Percentiles rank a stretch among this genome's conserved stretches.
These are phyloP conservation scores for Neofusicoccum parvum DNA, from an alignment of 2,329 filamentous ascomycete species.

Conservation along the genomic window DNA sequence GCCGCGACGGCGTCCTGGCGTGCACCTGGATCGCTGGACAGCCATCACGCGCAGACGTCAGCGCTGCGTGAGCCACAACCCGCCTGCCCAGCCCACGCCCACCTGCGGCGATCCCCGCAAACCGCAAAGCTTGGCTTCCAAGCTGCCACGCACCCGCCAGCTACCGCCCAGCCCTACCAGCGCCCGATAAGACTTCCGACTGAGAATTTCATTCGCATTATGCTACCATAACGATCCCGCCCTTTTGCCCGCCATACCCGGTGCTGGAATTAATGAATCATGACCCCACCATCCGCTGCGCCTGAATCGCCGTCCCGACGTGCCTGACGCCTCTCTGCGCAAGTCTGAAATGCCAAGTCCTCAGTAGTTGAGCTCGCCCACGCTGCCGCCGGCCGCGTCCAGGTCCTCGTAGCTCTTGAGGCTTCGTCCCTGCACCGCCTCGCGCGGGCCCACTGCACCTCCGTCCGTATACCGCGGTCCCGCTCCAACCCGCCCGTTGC, in stretches of 20 bases:
- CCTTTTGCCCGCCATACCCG: background rate
- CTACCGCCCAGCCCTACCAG: background rate
- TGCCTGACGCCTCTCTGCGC: background rate
- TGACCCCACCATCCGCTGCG: background rate
- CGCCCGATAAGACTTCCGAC: background rate
- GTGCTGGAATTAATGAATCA: background rate
- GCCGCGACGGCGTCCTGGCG: background rate
- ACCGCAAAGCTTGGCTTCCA: slow-evolving; percentile 13
- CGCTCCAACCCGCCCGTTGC: slow-evolving; percentile 46
- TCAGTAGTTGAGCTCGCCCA: slow-evolving; percentile 89
- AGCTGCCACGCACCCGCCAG: background rate
- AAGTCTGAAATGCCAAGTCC: slow-evolving; percentile 3
- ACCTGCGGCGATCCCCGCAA: slow-evolving; percentile 6
- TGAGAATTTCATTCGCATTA: background rate
- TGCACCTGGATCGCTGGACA: background rate
- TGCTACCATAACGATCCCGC: background rate
- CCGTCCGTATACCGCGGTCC: slow-evolving; percentile 75
- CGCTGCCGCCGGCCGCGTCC: slow-evolving; percentile 71
- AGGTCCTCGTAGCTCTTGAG: slow-evolving; percentile 97
- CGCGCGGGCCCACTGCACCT: slow-evolving; percentile 77
- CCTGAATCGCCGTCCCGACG: slow-evolving; percentile 9
- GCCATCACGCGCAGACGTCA: slow-evolving; percentile 10
- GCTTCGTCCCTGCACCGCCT: slow-evolving; percentile 89
- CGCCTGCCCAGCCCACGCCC: background rate
- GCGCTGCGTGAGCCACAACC: background rate